Evolutionary conservation across 805 yeast genomes (phyloP), one percentile per base, ranked within the genome.

Genomic region (Kodamaea laetipori): DNA sequence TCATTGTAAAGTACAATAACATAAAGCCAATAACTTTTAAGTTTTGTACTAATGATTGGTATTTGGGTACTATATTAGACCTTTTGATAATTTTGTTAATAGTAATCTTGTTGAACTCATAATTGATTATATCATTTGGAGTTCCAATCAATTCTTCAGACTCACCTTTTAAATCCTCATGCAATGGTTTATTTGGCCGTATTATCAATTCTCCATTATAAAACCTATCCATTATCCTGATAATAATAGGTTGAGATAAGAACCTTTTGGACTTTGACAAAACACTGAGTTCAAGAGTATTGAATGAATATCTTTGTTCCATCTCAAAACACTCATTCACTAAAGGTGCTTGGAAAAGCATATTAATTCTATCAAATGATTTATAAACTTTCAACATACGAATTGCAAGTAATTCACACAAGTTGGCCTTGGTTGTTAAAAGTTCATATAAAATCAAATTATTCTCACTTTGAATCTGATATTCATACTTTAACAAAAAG

Each of bases 351-450:
- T 62, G 52, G 53, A 78, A 76, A 12, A 78, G 55, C 21, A 73
- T 60, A 48, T 73, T 69, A 31, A 77, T 72, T 33, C 80, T 55
- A 43, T 68, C 72, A 24, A 57, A 61, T 2, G 70, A 63, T 33
- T 64, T 64, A 48, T 69, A 74, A 44, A 75, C 81, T 35, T 74
- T 60, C 23, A 78, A 60, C 56, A 78, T 65, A 47, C 78, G 61
- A 15, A 76, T 64, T 2, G 82, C 79, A 26, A 77, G 59, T n/a
- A 75, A 52, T 55, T 78, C 83, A 52, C 83, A 78, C 3, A 77
- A 63, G 44, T 62, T 69, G 25, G 81, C 72, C 41, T 79, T 69
- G 3, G 82, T 76, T 10, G 45, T 45, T 40, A 69, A 55, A 35
- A 69, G 53, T 30, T 70, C 75, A 45, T 53, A 67, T 44, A 60